Conservation (phyloP, 2,329 filamentous ascomycete species). For the Exophiala oligosperma region DNA sequence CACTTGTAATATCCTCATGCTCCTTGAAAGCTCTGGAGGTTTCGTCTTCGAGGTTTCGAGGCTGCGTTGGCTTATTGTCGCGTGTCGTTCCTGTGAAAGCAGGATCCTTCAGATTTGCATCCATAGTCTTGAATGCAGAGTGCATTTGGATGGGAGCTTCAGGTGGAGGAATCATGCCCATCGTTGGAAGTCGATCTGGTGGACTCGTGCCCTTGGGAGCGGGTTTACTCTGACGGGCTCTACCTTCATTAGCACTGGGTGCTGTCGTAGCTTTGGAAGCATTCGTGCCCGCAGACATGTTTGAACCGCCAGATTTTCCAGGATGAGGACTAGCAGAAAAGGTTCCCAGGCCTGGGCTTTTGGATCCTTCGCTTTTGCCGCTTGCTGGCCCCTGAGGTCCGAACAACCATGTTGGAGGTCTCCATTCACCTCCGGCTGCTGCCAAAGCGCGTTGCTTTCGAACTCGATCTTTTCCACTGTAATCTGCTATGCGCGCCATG, state of each 20-base stretch:
- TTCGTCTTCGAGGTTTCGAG: constrained; percentile 57
- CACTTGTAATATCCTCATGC: constrained; percentile 60
- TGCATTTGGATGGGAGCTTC: constrained; percentile 45
- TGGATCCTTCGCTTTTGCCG: not conserved
- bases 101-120: constrained; percentile 40
- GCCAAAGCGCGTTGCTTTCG: constrained; percentile 72
- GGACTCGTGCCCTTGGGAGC: constrained; percentile 12
- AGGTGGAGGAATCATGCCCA: constrained; percentile 48
- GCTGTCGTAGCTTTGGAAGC: constrained; percentile 15
- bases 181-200: constrained; percentile 43
- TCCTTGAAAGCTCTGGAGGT: constrained; percentile 72
- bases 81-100: constrained; percentile 23
- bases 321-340: constrained; percentile 1
- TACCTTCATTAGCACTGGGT: constrained; percentile 25
- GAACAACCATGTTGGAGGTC: constrained; percentile 37
- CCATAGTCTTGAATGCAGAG: constrained; percentile 54
- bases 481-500: constrained; percentile 75
- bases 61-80: constrained; percentile 34
- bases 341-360: not conserved
- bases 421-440: constrained; percentile 58
- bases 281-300: constrained; percentile 20
- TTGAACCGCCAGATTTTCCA: constrained; percentile 16
- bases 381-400: constrained; percentile 35
- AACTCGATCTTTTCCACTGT: constrained; percentile 72
- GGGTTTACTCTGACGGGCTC: constrained; percentile 22